Conservation (phyloP, 164 flowering plant species). For the Magnolia changhungtana region DNA sequence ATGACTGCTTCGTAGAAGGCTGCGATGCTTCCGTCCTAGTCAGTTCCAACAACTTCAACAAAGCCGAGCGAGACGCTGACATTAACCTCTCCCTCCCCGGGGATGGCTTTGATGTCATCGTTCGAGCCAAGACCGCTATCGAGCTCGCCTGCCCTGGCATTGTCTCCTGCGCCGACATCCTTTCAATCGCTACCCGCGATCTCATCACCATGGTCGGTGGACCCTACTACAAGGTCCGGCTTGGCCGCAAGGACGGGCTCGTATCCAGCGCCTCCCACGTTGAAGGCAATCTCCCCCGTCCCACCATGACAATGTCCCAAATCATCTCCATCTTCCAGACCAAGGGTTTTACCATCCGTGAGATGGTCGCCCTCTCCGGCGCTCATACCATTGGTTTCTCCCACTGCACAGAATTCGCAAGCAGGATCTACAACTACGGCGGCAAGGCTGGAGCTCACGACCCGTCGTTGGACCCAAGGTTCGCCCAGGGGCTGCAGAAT, state of each 20-base stretch:
- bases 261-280: constrained; percentile 37
- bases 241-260: constrained; percentile 62
- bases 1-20: constrained; percentile 59
- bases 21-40: constrained; percentile 65
- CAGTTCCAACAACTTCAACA: constrained; percentile 46
- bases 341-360: constrained; percentile 50
- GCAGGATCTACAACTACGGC: constrained; percentile 42
- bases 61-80: constrained; percentile 69
- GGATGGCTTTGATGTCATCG: constrained; percentile 62
- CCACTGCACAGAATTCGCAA: constrained; percentile 65
- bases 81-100: constrained; percentile 73
- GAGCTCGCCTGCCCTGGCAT: constrained; percentile 67
- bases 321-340: constrained; percentile 36
- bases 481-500: constrained; percentile 34
- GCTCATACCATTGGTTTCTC: constrained; percentile 79
- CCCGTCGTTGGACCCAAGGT: constrained; percentile 43
- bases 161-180: constrained; percentile 74
- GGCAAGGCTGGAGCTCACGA: constrained; percentile 26
- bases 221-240: constrained; percentile 41
- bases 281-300: constrained; percentile 27
- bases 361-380: constrained; percentile 60
- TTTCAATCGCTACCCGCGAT: constrained; percentile 55
- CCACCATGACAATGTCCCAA: constrained; percentile 31
- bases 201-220: constrained; percentile 67
- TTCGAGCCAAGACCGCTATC: constrained; percentile 51